Evolutionary conservation across 2,329 filamentous ascomycete species (phyloP).

Genomic region (Coniochaeta sp.): DNA sequence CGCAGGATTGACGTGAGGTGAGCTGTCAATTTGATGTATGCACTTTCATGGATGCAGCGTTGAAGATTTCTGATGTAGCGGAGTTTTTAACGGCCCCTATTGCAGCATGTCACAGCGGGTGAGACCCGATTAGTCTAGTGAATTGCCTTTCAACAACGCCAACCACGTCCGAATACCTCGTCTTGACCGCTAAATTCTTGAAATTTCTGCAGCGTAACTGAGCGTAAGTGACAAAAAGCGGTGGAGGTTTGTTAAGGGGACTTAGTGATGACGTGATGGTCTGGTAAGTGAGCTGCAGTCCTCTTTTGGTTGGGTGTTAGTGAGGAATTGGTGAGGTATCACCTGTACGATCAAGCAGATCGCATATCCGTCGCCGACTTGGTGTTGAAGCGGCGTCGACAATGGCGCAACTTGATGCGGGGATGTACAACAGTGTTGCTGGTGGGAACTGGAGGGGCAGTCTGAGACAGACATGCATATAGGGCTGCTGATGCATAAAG

Average conservation of each 20-base stretch:
- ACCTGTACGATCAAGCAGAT: not conserved
- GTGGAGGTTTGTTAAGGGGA: too few species aligned
- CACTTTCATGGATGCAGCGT: not conserved
- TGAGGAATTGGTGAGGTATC: not conserved
- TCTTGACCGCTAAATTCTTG: not conserved
- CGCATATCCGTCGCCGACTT: not conserved
- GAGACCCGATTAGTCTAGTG: not conserved
- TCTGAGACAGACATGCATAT: not conserved
- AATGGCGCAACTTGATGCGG: not conserved
- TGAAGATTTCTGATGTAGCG: not conserved
- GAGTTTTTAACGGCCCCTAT: not conserved
- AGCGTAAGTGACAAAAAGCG: not conserved
- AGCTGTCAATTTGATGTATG: too few species aligned
- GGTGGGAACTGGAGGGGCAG: not conserved
- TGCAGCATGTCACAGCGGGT: too few species aligned
- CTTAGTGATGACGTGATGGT: not conserved
- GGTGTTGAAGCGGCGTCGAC: not conserved
- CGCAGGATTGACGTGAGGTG: too few species aligned
- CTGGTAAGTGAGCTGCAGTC: slow-evolving; percentile 7
- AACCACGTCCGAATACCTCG: too few species aligned
- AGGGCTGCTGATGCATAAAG: not conserved
- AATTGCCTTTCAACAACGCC: too few species aligned
- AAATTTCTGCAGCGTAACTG: not conserved
- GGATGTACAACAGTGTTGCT: not conserved
- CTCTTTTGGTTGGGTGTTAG: slow-evolving; percentile 10